phyloP scores from a whole-genome alignment of 1,284 basidiomycete genomes.

The Rhodotorula sp. region DNA sequence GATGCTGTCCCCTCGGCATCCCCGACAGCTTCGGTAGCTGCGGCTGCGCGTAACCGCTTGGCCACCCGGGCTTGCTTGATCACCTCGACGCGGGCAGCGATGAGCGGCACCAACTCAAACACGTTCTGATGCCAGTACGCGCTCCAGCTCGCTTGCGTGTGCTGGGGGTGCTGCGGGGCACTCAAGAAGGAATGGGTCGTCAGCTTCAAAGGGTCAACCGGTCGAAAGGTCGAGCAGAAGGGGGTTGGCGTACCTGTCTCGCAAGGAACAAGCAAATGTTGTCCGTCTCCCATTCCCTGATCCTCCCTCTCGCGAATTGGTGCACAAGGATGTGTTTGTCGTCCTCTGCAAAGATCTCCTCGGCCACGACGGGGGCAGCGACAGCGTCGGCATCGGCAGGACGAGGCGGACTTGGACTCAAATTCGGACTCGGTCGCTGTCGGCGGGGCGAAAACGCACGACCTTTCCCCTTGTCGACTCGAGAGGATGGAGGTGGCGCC shows the following conservation, averaged over 20 bases:
- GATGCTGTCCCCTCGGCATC: background rate
- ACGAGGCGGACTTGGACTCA: too few relatives aligned
- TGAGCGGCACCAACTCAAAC: background rate
- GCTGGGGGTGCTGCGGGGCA: background rate
- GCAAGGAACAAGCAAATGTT: background rate
- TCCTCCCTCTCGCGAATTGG: background rate
- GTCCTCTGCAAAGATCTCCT: background rate
- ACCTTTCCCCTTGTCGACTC: background rate
- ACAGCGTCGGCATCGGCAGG: background rate
- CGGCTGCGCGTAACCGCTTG: background rate
- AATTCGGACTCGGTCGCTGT: background rate
- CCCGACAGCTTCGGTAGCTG: background rate
- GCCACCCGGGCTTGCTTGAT: background rate
- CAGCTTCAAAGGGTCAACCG: background rate
- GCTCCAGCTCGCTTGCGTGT: background rate
- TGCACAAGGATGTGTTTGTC: constrained; percentile 7
- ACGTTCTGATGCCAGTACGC: background rate
- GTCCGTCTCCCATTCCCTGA: background rate
- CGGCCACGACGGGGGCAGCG: background rate
- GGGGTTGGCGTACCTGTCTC: background rate
- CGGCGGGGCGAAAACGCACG: background rate
- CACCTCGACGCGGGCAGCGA: background rate
- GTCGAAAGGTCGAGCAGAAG: background rate
- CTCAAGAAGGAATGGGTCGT: background rate
- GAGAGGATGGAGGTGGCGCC: background rate